Conservation (phyloP, 345 rosid species). For the Schrenkiella parvula region DNA sequence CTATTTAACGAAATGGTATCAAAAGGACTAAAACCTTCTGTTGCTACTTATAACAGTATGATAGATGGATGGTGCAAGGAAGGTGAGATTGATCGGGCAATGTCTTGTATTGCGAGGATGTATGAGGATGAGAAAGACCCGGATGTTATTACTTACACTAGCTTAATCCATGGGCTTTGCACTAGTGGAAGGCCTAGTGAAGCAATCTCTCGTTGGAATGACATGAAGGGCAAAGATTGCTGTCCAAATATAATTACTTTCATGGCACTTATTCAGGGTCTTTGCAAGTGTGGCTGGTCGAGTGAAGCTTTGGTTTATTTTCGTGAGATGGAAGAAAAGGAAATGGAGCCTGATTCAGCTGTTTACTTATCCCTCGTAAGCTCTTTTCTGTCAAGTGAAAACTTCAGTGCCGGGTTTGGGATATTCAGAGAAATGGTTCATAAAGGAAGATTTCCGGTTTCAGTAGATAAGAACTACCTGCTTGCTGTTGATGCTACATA, state of each 20-base stretch:
- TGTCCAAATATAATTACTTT: constrained; percentile 52
- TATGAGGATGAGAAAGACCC: constrained; percentile 50
- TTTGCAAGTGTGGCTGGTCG: constrained; percentile 69
- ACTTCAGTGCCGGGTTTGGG: constrained; percentile 49
- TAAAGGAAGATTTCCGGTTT: constrained; percentile 46
- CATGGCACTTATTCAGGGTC: constrained; percentile 73
- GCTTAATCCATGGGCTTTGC: constrained; percentile 69
- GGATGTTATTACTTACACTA: constrained; percentile 68
- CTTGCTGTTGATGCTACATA: constrained; percentile 43
- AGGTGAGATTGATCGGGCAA: constrained; percentile 48
- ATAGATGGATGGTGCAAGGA: constrained; percentile 85
- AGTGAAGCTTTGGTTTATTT: constrained; percentile 52
- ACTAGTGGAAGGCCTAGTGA: constrained; percentile 61
- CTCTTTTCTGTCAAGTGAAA: constrained; percentile 43
- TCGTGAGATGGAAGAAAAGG: constrained; percentile 56
- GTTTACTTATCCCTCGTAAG: constrained; percentile 50
- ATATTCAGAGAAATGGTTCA: constrained; percentile 56
- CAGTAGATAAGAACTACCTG: constrained; percentile 44
- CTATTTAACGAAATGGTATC: constrained; percentile 60
- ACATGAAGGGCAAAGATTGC: constrained; percentile 56
- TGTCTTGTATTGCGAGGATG: constrained; percentile 57
- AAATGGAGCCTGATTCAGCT: constrained; percentile 63
- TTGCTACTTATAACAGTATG: constrained; percentile 64
- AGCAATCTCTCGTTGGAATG: constrained; percentile 67
- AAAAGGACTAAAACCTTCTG: constrained; percentile 70